These are phyloP conservation scores for Scolecobasidium constrictum DNA, from an alignment of 2,329 filamentous ascomycete species.

Conservation along the genomic window DNA sequence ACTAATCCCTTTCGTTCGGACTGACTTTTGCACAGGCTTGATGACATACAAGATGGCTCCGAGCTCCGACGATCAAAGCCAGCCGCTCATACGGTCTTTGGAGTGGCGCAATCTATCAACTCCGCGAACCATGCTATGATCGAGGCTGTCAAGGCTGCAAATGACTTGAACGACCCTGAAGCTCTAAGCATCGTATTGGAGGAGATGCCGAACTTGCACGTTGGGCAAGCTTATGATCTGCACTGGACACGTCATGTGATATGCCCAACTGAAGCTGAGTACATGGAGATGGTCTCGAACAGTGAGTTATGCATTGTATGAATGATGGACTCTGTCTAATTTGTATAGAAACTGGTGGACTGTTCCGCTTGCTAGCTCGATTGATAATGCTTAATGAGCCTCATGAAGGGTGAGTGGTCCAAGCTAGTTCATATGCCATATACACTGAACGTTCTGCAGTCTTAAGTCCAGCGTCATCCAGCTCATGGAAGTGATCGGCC, in stretches of 20 bases:
- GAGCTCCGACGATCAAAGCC: slow-evolving; percentile 36
- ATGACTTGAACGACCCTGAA: slow-evolving; percentile 19
- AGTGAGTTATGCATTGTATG: no score
- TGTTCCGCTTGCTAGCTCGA: slow-evolving; percentile 34
- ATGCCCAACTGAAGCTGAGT: slow-evolving; percentile 36
- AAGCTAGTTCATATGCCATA: no score
- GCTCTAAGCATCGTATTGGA: slow-evolving; percentile 16
- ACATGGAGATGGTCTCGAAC: slow-evolving; percentile 38
- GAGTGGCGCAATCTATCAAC: slow-evolving; percentile 41
- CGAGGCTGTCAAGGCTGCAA: slow-evolving; percentile 30
- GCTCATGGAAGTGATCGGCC: slow-evolving; percentile 15
- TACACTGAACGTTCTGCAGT: no score
- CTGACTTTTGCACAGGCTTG: no score
- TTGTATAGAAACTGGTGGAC: slow-evolving; percentile 37
- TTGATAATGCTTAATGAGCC: slow-evolving; percentile 37
- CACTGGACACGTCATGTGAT: slow-evolving; percentile 36
- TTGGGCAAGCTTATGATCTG: slow-evolving; percentile 37
- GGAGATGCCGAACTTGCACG: slow-evolving; percentile 34
- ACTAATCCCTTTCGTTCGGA: no score
- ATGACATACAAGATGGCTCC: slow-evolving; percentile 40
- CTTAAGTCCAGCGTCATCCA: no score
- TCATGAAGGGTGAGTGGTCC: no score
- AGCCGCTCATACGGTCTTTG: slow-evolving; percentile 39
- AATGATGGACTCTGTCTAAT: no score
- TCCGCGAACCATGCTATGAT: slow-evolving; percentile 40